Base-by-base conservation (phyloP, 1,139 yeast genomes). In the Pneumocystis wakefieldiae region DNA sequence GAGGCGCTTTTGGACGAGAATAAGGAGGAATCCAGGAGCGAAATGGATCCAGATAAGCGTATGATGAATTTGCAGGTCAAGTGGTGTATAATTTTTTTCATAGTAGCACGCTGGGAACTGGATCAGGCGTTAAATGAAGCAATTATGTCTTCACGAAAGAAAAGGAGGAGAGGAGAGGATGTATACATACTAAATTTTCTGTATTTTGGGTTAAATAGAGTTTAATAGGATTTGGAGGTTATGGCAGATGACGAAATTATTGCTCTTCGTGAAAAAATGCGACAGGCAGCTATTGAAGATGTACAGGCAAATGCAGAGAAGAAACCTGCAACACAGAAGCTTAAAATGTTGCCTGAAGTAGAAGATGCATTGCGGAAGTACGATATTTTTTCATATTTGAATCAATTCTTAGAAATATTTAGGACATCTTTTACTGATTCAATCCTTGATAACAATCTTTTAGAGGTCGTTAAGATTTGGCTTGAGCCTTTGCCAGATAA, bases 401-500 rank as follows among this genome's bases (percentile, higher is more conserved):
- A 36, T 15, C 15, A 32, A 14, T 12, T 61, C 59, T 60, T 57
- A 36, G 62, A 55, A 48, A 42, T 59, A n/a, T 8, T 28, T n/a
- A 64, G 65, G 28, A 64, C 65, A 28, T 57, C 67, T 36, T 62
- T 68, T 10, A 89, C 96, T 41, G 96, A 91, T 71, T 87, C 96
- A 17, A 88, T 94, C 64, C 80, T 94, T 71, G 99, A 94, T 76
- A 94, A 92, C 74, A 94, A 94, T 74, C 76, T 94, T 70, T 79
- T 94, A 68, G 97, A 92, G 71, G 94, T 96, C 62, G 92, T 94
- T 55, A 81, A 97, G 70, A 85, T 89, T 73, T 94, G 99, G 99
- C 80, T 94, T 66, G 99, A 94, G 74, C 99, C 99, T 58, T 80
- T 94, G 69, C 98, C 98, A 1, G 98, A 94, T 77, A 96, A 95